These are phyloP conservation scores for Daldinia eschscholtzii DNA, from an alignment of 2,329 filamentous ascomycete genomes.

Conservation along the genomic window DNA sequence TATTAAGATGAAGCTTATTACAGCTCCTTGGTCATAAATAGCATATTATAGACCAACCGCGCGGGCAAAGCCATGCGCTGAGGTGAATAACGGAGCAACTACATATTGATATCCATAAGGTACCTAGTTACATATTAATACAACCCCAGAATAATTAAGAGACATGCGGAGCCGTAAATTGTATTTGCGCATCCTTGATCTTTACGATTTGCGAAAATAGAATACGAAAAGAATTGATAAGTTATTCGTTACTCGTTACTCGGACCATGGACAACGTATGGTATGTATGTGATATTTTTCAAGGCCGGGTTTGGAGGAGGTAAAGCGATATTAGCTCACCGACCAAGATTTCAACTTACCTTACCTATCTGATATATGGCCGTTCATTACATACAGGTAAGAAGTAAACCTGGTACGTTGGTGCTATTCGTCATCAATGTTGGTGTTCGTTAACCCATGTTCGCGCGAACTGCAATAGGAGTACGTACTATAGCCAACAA, in stretches of 20 bases:
- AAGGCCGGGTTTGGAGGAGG: neutral
- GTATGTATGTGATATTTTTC: neutral
- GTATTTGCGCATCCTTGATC: slow-evolving; percentile 20
- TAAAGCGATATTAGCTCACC: slow-evolving; percentile 2
- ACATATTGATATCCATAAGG: slow-evolving; percentile 13
- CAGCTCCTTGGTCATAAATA: slow-evolving; percentile 33
- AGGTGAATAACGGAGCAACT: slow-evolving; percentile 24
- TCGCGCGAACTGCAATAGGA: slow-evolving; percentile 24
- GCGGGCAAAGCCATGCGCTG: slow-evolving; percentile 15
- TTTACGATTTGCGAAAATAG: slow-evolving; percentile 8
- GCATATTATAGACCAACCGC: slow-evolving; percentile 25
- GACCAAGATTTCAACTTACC: slow-evolving; percentile 4
- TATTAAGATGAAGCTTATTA: slow-evolving; percentile 44
- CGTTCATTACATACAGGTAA: neutral
- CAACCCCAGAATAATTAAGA: slow-evolving; percentile 13
- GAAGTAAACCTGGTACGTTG: slow-evolving; percentile 14
- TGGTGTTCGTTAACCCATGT: slow-evolving; percentile 25
- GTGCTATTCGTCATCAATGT: slow-evolving; percentile 13
- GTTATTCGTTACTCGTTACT: neutral
- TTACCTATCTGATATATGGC: slow-evolving; percentile 3
- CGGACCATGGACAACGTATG: neutral
- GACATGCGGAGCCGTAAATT: neutral
- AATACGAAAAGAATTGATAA: slow-evolving; percentile 13
- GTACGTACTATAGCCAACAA: slow-evolving; percentile 16
- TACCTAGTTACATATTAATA: slow-evolving; percentile 13